Conservation (phyloP, 179 eudicot species). For the Beta lomatogona region DNA sequence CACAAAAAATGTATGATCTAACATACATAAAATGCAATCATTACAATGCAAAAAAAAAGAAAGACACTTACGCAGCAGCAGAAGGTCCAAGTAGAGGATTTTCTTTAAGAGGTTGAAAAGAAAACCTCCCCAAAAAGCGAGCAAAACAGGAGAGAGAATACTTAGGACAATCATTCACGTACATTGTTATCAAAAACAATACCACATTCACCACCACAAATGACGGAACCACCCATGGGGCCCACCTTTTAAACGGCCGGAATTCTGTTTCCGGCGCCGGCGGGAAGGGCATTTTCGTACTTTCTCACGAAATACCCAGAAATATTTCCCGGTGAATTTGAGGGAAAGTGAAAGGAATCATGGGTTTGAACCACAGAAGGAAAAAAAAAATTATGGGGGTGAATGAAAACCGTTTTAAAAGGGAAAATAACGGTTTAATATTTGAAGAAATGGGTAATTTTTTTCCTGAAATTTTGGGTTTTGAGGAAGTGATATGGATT, state of each 20-base stretch:
- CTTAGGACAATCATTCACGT: conserved; percentile 51
- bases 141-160: conserved; percentile 35
- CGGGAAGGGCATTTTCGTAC: background rate
- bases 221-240: conserved; percentile 47
- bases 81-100: conserved; percentile 61
- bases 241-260: conserved; percentile 37
- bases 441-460: background rate
- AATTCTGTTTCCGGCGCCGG: conserved; percentile 22
- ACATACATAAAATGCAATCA: background rate
- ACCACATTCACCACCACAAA: conserved; percentile 38
- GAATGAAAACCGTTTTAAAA: background rate
- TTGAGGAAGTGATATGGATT: background rate
- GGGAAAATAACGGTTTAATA: background rate
- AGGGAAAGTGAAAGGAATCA: background rate
- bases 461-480: background rate
- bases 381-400: background rate
- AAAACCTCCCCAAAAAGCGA: conserved; percentile 44
- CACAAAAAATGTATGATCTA: background rate
- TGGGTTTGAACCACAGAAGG: background rate
- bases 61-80: conserved; percentile 40
- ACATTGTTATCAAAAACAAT: conserved; percentile 44
- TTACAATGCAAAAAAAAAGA: background rate
- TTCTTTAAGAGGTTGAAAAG: conserved; percentile 55
- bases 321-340: background rate
- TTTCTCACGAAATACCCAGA: background rate